Evolutionary conservation across 495 filamentous ascomycete species (phyloP), one percentile per base, ranked within the genome.

Genomic region (Penicillium simplicissimum): DNA sequence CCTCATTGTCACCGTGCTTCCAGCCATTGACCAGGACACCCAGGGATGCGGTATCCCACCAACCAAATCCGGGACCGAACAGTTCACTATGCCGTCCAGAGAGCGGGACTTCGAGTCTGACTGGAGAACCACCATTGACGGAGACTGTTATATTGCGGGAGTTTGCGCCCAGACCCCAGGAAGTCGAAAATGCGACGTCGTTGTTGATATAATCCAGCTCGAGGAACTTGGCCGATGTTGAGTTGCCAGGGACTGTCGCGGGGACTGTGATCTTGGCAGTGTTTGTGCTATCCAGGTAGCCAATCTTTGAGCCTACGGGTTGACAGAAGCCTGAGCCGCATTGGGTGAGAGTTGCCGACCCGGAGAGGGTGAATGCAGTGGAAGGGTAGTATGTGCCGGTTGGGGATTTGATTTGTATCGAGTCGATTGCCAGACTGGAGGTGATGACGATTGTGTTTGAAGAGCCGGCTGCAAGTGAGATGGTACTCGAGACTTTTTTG

Each of bases 121-220:
- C 78, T 0, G 76, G 66, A 8, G 51, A 36, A 3, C 62, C 66
- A 8, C 67, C 75, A 38, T 84, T 84, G 0, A 85, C 68, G 0
- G 71, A 54, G 15, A 84, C 60, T 1, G 80, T 82, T 34, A 83
- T 71, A 55, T 83, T 84, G 1, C 79, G 65, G 0, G 77, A 71
- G 40, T 82, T 84, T 0, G 74, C 69, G 0, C 79, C 81, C 52
- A 65, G 74, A 0, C 55, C 68, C 77, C 76, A 83, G 8, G 78
- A 63, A 2, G 64, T 75, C 1, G 72, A 67, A 19, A 82, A 74
- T 0, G 82, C 76, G 51, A 84, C 65, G 7, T 82, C 81, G 56
- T 84, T 81, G 62, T 84, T 83, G 64, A 82, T 79, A 45, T 79
- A 83, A 61, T 80, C 76, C 13, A 84, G 58, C 21, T 76, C 76